Conservation (phyloP, 257 asterid genomes). For the Rehmannia glutinosa region DNA sequence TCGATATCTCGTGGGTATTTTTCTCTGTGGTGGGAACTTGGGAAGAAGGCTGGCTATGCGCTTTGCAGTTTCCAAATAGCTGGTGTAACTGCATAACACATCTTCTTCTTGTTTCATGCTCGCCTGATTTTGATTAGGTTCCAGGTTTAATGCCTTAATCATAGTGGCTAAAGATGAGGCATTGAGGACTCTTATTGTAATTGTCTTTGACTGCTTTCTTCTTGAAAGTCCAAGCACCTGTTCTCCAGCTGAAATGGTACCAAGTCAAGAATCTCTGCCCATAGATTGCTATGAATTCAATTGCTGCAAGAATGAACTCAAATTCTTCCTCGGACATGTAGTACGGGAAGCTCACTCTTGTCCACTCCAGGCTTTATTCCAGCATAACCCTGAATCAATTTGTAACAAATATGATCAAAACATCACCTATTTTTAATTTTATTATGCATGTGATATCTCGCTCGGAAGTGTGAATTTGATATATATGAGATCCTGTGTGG, state of each 20-base stretch:
- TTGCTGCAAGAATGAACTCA: too few relatives aligned
- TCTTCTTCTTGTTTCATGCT: constrained; percentile 5
- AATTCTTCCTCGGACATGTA: too few relatives aligned
- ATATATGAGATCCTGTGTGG: too few relatives aligned
- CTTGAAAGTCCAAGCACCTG: constrained; percentile 58
- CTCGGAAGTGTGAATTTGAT: too few relatives aligned
- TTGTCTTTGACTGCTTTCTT: constrained; percentile 14
- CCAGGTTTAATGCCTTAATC: constrained; percentile 25
- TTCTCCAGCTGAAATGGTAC: constrained; percentile 53
- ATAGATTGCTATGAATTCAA: too few relatives aligned
- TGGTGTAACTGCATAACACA: constrained; percentile 13
- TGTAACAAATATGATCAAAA: too few relatives aligned
- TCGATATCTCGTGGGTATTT: constrained; percentile 45
- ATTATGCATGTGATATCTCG: neutral
- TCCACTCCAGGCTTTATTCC: constrained; percentile 82
- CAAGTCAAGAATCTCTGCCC: constrained; percentile 53
- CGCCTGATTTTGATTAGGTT: neutral
- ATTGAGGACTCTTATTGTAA: neutral
- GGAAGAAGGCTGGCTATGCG: constrained; percentile 44
- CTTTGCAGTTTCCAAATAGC: constrained; percentile 50
- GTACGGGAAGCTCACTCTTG: constrained; percentile 70
- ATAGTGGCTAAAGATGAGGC: constrained; percentile 2
- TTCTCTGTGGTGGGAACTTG: constrained; percentile 33
- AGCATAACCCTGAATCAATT: constrained; percentile 36
- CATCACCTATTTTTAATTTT: too few relatives aligned